A percentile compares a stretch with the other conserved stretches of the same genome.
Evolutionary conservation across 2,329 filamentous ascomycete species (phyloP).

Genomic region (Pseudogymnoascus sp.): DNA sequence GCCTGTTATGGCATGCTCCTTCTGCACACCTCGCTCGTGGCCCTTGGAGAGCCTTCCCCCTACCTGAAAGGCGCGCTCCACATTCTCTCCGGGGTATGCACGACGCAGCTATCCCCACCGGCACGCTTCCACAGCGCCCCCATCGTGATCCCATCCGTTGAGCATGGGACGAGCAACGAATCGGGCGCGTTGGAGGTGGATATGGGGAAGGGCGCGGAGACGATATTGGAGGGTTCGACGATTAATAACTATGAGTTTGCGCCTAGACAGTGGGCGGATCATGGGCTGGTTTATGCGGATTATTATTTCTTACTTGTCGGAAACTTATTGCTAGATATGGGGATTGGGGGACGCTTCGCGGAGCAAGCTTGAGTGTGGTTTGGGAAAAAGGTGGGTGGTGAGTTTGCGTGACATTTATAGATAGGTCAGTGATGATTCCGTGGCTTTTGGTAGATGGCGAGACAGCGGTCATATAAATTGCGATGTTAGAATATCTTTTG

Average conservation of each 20-base stretch:
- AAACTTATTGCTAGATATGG: conserved; percentile 35
- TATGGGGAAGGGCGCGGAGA: conserved; percentile 30
- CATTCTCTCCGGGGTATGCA: conserved; percentile 24
- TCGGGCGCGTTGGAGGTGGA: conserved; percentile 18
- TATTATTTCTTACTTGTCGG: conserved; percentile 41
- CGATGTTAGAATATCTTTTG: neutral
- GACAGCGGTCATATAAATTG: neutral
- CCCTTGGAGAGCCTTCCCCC: conserved; percentile 16
- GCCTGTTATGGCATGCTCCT: conserved; percentile 34
- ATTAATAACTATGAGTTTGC: conserved; percentile 41
- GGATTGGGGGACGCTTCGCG: conserved; percentile 11
- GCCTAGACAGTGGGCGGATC: conserved; percentile 37
- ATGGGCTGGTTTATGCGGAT: conserved; percentile 43
- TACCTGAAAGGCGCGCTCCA: conserved; percentile 26
- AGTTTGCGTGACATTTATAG: neutral
- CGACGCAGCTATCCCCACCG: conserved; percentile 21
- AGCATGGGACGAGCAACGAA: conserved; percentile 18
- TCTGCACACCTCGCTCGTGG: conserved; percentile 26
- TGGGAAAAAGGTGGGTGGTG: neutral
- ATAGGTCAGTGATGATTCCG: neutral
- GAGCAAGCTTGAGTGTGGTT: neutral
- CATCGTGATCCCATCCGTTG: conserved; percentile 20
- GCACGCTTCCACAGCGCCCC: conserved; percentile 14
- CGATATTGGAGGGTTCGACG: conserved; percentile 39
- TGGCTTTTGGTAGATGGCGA: neutral